Evolutionary conservation across 164 flowering plant species (phyloP), one percentile per base, ranked within the genome.

Genomic region (Buxus sempervirens): DNA sequence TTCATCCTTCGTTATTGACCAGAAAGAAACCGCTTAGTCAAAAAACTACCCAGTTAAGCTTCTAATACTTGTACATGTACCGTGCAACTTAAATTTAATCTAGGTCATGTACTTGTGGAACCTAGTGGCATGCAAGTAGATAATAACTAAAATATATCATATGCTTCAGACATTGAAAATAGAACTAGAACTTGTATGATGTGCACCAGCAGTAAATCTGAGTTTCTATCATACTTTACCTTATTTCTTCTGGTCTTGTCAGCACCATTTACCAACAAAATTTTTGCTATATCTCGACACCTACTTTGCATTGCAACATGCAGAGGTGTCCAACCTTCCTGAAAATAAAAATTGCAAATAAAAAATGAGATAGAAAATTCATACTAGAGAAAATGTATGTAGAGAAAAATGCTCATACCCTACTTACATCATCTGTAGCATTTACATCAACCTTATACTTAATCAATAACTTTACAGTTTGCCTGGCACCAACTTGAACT

Each of bases 311-410:
- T 75, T 32, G 99, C 90, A 65, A 92, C 78, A 67, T 95, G 99
- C 81, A 95, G 73, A 25, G 99, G 96, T 22, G 96, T 95, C 99
- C 99, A 95, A 28, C 99, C 99, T 65, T 90, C 97, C 99, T 95
- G 82, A 19, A 73, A 66, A n/a, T 53, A 74, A 2, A 48, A 64
- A 60, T 9, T 55, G 42, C 32, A 49, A 63, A 65, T 2, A 24
- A 36, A 36, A 16, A 63, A 53, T 9, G 25, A 32, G 51, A 58
- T 32, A 24, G 22, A 48, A 16, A 0, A 20, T 9, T 27, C 7
- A 0, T 61, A 59, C 13, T 56, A 61, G 21, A 59, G 51, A 13
- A n/a, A 38, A 23, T 24, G 16, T 48, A 13, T 54, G 41, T 0
- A 63, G 23, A 60, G 23, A 24, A 69, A 20, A 66, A 49, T 28